Conservation (phyloP, 1,139 yeast genomes). For the Suhomyces bribrorum region DNA sequence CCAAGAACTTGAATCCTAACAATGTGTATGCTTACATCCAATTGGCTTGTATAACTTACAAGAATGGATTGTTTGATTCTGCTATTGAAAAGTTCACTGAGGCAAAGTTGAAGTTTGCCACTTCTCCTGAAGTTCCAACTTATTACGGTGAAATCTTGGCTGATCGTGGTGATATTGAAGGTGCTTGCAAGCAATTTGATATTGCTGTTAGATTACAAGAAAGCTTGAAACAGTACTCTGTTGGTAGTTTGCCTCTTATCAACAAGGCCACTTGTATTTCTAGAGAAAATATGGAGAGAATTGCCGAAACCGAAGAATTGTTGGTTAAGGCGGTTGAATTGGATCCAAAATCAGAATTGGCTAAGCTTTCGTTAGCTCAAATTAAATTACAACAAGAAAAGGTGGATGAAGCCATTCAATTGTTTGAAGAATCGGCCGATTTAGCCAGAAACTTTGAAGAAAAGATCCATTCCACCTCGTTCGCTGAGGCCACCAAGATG, state of each 20-base stretch:
- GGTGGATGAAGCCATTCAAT: slow-evolving; percentile 75
- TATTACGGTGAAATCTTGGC: slow-evolving; percentile 93
- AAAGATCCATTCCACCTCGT: slow-evolving; percentile 87
- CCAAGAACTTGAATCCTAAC: slow-evolving; percentile 69
- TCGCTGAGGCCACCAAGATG: slow-evolving; percentile 88
- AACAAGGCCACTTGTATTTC: slow-evolving; percentile 82
- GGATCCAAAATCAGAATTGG: slow-evolving; percentile 88
- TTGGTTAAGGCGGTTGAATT: slow-evolving; percentile 76
- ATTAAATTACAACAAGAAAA: slow-evolving; percentile 80
- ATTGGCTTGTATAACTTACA: slow-evolving; percentile 88
- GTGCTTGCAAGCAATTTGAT: slow-evolving; percentile 84
- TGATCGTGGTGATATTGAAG: slow-evolving; percentile 71
- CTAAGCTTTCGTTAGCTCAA: slow-evolving; percentile 88
- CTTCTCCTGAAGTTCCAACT: slow-evolving; percentile 89
- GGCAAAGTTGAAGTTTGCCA: slow-evolving; percentile 77
- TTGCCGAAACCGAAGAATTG: slow-evolving; percentile 64
- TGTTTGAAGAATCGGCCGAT: slow-evolving; percentile 80
- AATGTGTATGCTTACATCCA: slow-evolving; percentile 89
- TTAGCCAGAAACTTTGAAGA: slow-evolving; percentile 85
- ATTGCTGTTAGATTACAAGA: slow-evolving; percentile 81
- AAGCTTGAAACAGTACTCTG: slow-evolving; percentile 58
- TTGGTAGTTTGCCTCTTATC: slow-evolving; percentile 88
- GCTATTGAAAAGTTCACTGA: slow-evolving; percentile 71
- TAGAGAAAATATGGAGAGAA: slow-evolving; percentile 54
- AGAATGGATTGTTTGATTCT: slow-evolving; percentile 62